phyloP scores from a whole-genome alignment of 345 rosid species.

The Kernera saxatilis region DNA sequence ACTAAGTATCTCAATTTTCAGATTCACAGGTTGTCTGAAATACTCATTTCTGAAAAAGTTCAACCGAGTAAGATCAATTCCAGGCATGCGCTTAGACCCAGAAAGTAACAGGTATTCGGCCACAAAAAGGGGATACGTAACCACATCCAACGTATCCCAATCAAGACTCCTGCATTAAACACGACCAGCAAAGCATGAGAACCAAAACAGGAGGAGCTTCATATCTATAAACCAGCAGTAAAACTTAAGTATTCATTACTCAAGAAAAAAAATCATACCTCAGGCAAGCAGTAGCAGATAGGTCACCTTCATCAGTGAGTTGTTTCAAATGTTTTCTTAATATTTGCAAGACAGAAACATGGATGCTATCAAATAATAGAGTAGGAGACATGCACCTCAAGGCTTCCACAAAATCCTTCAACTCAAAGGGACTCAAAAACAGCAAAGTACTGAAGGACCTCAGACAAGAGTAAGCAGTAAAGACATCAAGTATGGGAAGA shows the following conservation, averaged over 20 bases:
- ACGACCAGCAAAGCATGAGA: slow-evolving; percentile 24
- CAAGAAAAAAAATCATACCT: slow-evolving; percentile 48
- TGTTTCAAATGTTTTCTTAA: slow-evolving; percentile 71
- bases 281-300: slow-evolving; percentile 78
- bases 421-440: slow-evolving; percentile 88
- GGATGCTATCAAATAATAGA: slow-evolving; percentile 73
- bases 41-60: slow-evolving; percentile 62
- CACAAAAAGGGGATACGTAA: slow-evolving; percentile 88
- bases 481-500: slow-evolving; percentile 51
- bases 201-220: slow-evolving; percentile 12
- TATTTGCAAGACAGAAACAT: slow-evolving; percentile 71
- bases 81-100: slow-evolving; percentile 47
- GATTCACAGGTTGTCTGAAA: slow-evolving; percentile 56
- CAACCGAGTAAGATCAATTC: slow-evolving; percentile 50
- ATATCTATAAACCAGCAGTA: background rate
- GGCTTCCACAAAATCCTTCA: slow-evolving; percentile 77
- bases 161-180: slow-evolving; percentile 78
- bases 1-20: slow-evolving; percentile 67
- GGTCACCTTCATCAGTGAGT: slow-evolving; percentile 69
- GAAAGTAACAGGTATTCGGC: slow-evolving; percentile 66
- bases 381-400: slow-evolving; percentile 49
- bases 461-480: slow-evolving; percentile 74
- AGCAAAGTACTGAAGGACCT: slow-evolving; percentile 81
- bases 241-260: slow-evolving; percentile 2
- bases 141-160: slow-evolving; percentile 72